Evolutionary conservation across 176 grass and related monocot species (phyloP).

Genomic region (Avena atlantica): DNA sequence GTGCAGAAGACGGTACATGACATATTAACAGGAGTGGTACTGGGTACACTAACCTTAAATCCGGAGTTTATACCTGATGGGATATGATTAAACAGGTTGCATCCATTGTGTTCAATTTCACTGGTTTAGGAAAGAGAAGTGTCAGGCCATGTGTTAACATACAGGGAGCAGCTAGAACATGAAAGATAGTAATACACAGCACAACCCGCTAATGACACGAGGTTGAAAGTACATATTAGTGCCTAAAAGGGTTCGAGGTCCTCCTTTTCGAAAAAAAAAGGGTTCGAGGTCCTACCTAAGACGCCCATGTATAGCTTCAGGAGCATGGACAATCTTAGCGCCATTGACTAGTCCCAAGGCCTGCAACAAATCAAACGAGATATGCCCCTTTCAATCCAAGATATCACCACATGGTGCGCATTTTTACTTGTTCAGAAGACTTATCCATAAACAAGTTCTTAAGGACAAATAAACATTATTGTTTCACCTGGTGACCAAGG

Average conservation of each 20-base stretch:
- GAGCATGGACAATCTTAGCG: slow-evolving; percentile 80
- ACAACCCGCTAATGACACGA: background rate
- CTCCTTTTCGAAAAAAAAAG: slow-evolving; percentile 69
- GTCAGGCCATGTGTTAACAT: slow-evolving; percentile 9
- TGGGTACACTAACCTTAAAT: slow-evolving; percentile 95
- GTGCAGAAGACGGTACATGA: background rate
- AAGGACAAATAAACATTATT: background rate
- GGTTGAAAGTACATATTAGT: background rate
- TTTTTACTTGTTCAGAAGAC: background rate
- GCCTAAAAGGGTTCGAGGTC: slow-evolving; percentile 20
- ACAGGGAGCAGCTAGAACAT: background rate
- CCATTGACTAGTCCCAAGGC: slow-evolving; percentile 91
- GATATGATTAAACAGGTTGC: slow-evolving; percentile 68
- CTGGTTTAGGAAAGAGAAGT: slow-evolving; percentile 42
- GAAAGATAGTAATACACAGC: background rate
- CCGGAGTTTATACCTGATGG: slow-evolving; percentile 91
- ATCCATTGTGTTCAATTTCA: slow-evolving; percentile 86
- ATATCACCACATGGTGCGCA: background rate
- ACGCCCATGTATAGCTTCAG: slow-evolving; percentile 87
- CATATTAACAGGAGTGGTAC: background rate
- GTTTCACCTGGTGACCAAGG: slow-evolving; percentile 90
- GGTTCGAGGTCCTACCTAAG: slow-evolving; percentile 66
- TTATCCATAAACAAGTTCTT: slow-evolving; percentile 30
- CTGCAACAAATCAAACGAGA: slow-evolving; percentile 50
- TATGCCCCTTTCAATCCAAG: background rate